Evolutionary conservation across 768 basidiomycete species (phyloP), one percentile per base, ranked within the genome.

Genomic region (Boletus fagicola): DNA sequence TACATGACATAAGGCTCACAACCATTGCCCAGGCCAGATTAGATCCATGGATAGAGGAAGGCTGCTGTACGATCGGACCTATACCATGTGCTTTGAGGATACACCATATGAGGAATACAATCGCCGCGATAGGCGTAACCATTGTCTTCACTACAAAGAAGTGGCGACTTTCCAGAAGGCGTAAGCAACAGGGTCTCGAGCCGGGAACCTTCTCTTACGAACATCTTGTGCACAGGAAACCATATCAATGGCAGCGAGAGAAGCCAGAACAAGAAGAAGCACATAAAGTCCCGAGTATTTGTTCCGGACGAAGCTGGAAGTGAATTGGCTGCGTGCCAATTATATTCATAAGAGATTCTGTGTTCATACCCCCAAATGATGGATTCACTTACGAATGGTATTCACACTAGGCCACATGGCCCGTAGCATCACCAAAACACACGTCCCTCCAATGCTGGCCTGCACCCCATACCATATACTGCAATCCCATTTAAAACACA

Each of bases 201-300:
- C 22, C 13, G 39, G 56, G 46, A 53, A 60, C 48, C 35, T 52
- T 60, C 58, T 57, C 56, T 46, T 53, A 73, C 83, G 56, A 69
- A 87, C 86, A 90, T 87, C 65, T 87, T 80, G 75, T 93, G 89
- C 48, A 92, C 84, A 12, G 88, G 90, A 62, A 90, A 86, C 87
- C 87, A 91, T 62, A 92, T 86, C 18, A 86, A 84, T 10, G 88
- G 89, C 31, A 92, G 80, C 33, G 85, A 88, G 39, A 90, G 78
- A 28, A 92, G 74, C 86, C 89, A 93, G 78, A 92, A 94, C 56
- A 94, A 77, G 78, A 94, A 87, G 82, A 94, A 94, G 62, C 83
- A 84, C 75, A 90, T 74, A 62, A 87, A 89, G 73, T 89, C 84
- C 52, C 81, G 80, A n/a, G 87, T 86, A 54, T 78, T 87, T 33